These are phyloP conservation scores for Fusarium miscanthi DNA, from an alignment of 2,329 filamentous ascomycete genomes.

Conservation along the genomic window DNA sequence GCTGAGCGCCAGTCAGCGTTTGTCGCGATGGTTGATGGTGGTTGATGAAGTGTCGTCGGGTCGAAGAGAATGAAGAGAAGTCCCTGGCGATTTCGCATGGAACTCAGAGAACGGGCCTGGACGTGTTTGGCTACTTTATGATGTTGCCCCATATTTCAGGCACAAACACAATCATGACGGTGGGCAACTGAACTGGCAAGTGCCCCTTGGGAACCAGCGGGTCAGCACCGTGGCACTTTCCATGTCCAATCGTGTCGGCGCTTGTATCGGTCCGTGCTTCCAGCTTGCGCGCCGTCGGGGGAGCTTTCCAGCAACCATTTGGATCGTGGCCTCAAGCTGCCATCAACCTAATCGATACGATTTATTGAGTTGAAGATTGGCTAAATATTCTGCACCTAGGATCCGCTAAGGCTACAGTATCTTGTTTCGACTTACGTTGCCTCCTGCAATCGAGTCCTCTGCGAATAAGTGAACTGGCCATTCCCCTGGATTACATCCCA, in stretches of 20 bases:
- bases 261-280: constrained; percentile 46
- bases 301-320: constrained; percentile 36
- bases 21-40: constrained; percentile 45
- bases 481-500: constrained; percentile 40
- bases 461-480: constrained; percentile 6
- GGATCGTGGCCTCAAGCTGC: constrained; percentile 45
- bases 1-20: constrained; percentile 38
- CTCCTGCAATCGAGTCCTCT: neutral
- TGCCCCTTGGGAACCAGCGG: constrained; percentile 27
- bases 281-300: constrained; percentile 35
- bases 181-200: constrained; percentile 3
- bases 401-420: neutral
- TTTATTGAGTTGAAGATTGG: constrained; percentile 12
- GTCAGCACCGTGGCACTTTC: constrained; percentile 20
- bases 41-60: constrained; percentile 48
- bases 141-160: constrained; percentile 50
- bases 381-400: neutral
- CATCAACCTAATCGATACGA: constrained; percentile 26
- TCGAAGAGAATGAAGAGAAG: constrained; percentile 48
- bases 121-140: constrained; percentile 22
- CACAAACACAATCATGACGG: constrained; percentile 41
- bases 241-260: constrained; percentile 40
- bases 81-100: constrained; percentile 38
- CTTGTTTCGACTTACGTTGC: neutral
- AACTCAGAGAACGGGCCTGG: constrained; percentile 36